Conservation (phyloP, 2,329 filamentous ascomycete species). For the Colletotrichum ledebouriae region DNA sequence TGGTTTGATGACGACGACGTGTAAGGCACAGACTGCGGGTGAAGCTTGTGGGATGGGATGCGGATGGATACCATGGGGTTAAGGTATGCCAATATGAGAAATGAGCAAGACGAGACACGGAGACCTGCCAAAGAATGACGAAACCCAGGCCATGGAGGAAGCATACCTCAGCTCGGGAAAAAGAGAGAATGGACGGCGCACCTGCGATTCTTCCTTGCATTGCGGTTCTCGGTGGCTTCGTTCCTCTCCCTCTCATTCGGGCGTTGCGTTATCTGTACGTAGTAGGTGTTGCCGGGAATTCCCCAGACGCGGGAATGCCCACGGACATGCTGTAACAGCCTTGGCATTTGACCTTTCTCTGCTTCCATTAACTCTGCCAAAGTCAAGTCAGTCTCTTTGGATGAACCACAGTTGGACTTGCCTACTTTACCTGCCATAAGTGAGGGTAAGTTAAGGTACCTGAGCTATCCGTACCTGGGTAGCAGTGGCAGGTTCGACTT, state of each 20-base stretch:
- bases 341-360: too few relatives aligned
- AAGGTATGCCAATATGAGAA: slow-evolving; percentile 25
- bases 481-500: background rate
- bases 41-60: slow-evolving; percentile 14
- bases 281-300: too few relatives aligned
- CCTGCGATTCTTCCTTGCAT: slow-evolving; percentile 1
- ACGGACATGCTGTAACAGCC: too few relatives aligned
- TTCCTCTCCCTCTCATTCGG: slow-evolving; percentile 1
- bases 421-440: background rate
- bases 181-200: too few relatives aligned
- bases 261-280: background rate
- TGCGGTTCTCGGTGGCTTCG: slow-evolving; percentile 12
- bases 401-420: too few relatives aligned
- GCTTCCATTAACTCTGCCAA: too few relatives aligned
- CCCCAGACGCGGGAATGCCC: too few relatives aligned
- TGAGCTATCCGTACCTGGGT: background rate
- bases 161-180: too few relatives aligned
- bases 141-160: slow-evolving; percentile 6
- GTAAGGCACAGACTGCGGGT: slow-evolving; percentile 4
- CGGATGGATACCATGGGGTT: slow-evolving; percentile 12
- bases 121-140: slow-evolving; percentile 14
- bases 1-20: background rate
- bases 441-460: background rate
- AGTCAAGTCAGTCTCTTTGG: too few relatives aligned
- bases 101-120: slow-evolving; percentile 22